Conservation (phyloP, 768 basidiomycete species). For the Boletus rex-veris region DNA sequence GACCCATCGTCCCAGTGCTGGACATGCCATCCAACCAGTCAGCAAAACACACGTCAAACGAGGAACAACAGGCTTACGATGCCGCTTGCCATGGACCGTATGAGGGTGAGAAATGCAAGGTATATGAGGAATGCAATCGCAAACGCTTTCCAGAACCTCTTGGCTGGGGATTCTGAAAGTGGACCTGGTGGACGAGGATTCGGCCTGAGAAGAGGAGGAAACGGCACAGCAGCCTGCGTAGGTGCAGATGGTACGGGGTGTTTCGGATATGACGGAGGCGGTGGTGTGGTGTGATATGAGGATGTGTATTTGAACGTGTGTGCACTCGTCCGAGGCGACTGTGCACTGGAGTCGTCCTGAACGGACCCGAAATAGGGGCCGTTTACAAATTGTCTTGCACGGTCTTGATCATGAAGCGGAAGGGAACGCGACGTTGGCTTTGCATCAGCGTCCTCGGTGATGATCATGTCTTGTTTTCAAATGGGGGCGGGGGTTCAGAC, state of each 20-base stretch:
- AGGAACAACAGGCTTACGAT: not conserved
- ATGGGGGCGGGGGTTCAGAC: too few species aligned
- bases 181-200: too few species aligned
- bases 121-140: conserved; percentile 11
- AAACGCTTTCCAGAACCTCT: conserved; percentile 16
- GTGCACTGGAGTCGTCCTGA: not conserved
- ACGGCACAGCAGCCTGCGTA: too few species aligned
- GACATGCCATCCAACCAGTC: too few species aligned
- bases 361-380: not conserved
- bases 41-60: not conserved
- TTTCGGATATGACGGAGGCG: conserved; percentile 8
- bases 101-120: not conserved
- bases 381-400: too few species aligned
- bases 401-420: too few species aligned
- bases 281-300: conserved; percentile 11
- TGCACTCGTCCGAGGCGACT: not conserved
- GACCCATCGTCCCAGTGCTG: not conserved
- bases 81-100: conserved; percentile 1
- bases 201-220: too few species aligned
- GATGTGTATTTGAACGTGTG: not conserved
- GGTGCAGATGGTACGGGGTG: too few species aligned
- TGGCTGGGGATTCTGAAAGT: not conserved
- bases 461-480: not conserved
- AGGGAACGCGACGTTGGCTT: not conserved
- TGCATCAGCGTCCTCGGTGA: not conserved